Conservation (phyloP, 768 basidiomycete species). For the Ramaria sp. region DNA sequence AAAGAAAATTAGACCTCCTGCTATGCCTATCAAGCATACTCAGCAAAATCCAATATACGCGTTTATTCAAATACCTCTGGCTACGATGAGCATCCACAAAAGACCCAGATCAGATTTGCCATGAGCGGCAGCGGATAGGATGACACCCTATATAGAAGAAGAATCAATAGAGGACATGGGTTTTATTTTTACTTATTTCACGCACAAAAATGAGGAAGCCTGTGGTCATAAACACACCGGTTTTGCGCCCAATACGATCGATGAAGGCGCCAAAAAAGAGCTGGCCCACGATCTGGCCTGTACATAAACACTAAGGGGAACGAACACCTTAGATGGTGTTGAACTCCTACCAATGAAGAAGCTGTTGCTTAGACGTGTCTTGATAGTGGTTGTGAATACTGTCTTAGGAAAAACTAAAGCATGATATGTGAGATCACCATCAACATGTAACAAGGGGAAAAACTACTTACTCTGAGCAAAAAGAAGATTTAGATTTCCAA, state of each 20-base stretch:
- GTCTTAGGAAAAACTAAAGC: background rate
- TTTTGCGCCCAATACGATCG: constrained; percentile 19
- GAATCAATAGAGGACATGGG: background rate
- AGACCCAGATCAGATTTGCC: constrained; percentile 9
- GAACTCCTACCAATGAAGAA: background rate
- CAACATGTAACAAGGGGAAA: background rate
- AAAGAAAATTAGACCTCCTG: too few relatives aligned
- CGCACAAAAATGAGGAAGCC: constrained; percentile 16
- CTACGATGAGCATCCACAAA: constrained; percentile 20
- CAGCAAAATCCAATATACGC: too few relatives aligned
- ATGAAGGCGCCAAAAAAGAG: constrained; percentile 17
- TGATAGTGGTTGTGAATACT: background rate
- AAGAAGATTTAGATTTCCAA: background rate
- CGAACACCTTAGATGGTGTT: background rate
- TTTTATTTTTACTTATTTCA: background rate
- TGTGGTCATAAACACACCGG: constrained; percentile 20
- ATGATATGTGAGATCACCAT: background rate
- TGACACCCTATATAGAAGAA: constrained; percentile 8
- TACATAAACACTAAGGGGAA: background rate
- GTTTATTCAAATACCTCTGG: too few relatives aligned
- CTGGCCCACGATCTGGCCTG: constrained; percentile 16
- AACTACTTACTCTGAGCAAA: background rate
- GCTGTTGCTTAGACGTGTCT: background rate
- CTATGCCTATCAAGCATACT: too few relatives aligned
- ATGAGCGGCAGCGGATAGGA: constrained; percentile 15